Base-by-base conservation (phyloP, 192 early-diverging fungal genomes). In the Entophlyctis helioformis region DNA sequence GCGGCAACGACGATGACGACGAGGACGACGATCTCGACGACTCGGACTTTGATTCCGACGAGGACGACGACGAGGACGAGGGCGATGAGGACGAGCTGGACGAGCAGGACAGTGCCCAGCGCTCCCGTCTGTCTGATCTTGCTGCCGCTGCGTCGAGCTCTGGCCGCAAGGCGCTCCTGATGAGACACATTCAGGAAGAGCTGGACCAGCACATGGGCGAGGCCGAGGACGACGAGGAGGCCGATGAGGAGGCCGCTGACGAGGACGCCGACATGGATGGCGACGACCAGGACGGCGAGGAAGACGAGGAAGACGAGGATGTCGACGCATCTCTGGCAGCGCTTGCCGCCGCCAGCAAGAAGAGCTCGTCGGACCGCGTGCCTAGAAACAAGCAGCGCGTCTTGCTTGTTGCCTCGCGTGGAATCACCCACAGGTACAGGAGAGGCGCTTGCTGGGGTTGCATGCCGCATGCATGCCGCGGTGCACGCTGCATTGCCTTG, bases 321-420 rank as follows among this genome's bases (percentile, higher is more conserved):
- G 25, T 32, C 31, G 42, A n/a, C n/a, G n/a, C n/a, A n/a, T n/a
- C n/a, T n/a, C n/a, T n/a, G n/a, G n/a, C n/a, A n/a, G n/a, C n/a
- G n/a, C n/a, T n/a, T 40, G 5, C 33, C 23, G 36, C 22, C 43
- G 15, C 27, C 7, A n/a, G 24, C 16, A 21, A 46, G 42, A 25
- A n/a, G 38, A 31, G 43, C 20, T 12, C 5, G 13, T 18, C 1
- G 36, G 50, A 31, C 40, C 38, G 29, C 36, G 11, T 12, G 16
- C 19, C 34, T 7, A 85, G 72, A 43, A 91, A 91, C 64, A 92
- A 89, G 60, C 89, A 98, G 60, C 69, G 91, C 32, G 84, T 96
- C 13, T 67, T 98, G 35, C 51, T 89, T 37, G 67, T 96, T 22
- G 83, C 87, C 39, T 91, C 89, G 29, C 74, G 94, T 22, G 94